Base-by-base conservation (phyloP, 129 eudicot genomes). In the Apium graveolens region DNA sequence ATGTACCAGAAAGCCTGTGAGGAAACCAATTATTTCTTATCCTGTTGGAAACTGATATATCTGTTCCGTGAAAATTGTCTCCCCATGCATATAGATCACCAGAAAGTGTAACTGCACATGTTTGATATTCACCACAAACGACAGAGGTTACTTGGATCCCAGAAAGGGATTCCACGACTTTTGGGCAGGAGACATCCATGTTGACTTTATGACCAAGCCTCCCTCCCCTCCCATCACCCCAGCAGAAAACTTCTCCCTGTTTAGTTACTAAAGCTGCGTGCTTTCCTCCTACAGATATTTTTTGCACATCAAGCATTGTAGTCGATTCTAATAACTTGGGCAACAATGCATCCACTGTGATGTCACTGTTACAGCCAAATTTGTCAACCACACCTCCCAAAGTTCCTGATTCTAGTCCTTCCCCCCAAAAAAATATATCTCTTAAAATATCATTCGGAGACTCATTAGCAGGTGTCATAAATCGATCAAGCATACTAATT, bases 61-160 rank as follows among this genome's bases (percentile, higher is more conserved):
- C 79, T 45, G 73, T n/a, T 53, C 85, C 73, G 34, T 69, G 82
- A 62, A 79, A 60, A 51, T 57, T 77, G 68, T 87, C 91, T 35
- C 93, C 91, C 93, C 93, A 89, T 3, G 82, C 78, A 46, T 89
- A 89, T n/a, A 87, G 82, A 72, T 89, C 93, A 43, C 88, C 93
- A 0, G 90, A 78, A 78, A 57, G 55, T 24, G 91, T 77, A 39
- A 89, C 65, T 11, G 89, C 93, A 68, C 89, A 87, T 27, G 91
- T 87, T 87, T 89, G 93, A 76, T 87, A 87, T 73, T 87, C 91
- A 77, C 93, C 84, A 76, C 93, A 89, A 49, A 80, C 75, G 32
- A 89, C 89, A 2, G 86, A 87, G 71, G 76, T 83, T 71, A 85
- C 78, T 14, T 79, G 74, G 70, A 85, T 82, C 41, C 85, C 82